Conservation (phyloP, 306 rosid genomes). For the Acacia confusa region DNA sequence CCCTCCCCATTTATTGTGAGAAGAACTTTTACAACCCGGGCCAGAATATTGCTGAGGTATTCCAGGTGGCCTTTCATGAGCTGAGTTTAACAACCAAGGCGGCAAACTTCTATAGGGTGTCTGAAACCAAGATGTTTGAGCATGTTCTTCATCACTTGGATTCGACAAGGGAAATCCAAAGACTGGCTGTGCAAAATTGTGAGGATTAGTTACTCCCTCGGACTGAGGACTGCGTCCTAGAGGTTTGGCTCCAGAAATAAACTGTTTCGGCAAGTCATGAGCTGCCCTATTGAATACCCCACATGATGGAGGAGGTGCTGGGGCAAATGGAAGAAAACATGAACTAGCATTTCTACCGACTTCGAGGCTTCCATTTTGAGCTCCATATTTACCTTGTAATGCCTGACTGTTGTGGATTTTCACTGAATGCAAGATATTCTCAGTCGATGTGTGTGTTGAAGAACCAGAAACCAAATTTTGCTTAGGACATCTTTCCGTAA, state of each 20-base stretch:
- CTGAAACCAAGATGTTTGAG: constrained; percentile 47
- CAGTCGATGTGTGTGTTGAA: constrained; percentile 32
- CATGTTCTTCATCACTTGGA: constrained; percentile 49
- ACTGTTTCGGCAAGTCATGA: constrained; percentile 32
- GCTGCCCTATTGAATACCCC: constrained; percentile 33
- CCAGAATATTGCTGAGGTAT: constrained; percentile 35
- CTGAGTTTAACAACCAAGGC: constrained; percentile 50
- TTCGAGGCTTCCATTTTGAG: constrained; percentile 42
- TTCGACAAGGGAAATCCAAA: constrained; percentile 54
- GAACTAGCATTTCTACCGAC: constrained; percentile 37
- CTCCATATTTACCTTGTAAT: constrained; percentile 26
- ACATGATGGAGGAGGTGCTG: constrained; percentile 44
- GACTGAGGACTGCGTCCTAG: constrained; percentile 39
- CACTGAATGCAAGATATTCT: constrained; percentile 34
- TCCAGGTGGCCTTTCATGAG: constrained; percentile 37
- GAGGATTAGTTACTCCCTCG: constrained; percentile 39
- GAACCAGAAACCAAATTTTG: constrained; percentile 39
- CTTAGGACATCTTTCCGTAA: constrained; percentile 34
- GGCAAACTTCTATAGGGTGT: constrained; percentile 45
- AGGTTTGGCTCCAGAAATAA: constrained; percentile 47
- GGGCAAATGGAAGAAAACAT: constrained; percentile 35
- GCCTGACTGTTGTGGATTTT: constrained; percentile 36
- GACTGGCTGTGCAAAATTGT: constrained; percentile 40
- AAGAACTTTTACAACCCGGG: constrained; percentile 30
- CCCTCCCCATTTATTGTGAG: constrained; percentile 39